A percentile compares a stretch with the other conserved stretches of the same genome.
Evolutionary conservation across 2,329 filamentous ascomycete species (phyloP).

Genomic region (Sporothrix mexicana): DNA sequence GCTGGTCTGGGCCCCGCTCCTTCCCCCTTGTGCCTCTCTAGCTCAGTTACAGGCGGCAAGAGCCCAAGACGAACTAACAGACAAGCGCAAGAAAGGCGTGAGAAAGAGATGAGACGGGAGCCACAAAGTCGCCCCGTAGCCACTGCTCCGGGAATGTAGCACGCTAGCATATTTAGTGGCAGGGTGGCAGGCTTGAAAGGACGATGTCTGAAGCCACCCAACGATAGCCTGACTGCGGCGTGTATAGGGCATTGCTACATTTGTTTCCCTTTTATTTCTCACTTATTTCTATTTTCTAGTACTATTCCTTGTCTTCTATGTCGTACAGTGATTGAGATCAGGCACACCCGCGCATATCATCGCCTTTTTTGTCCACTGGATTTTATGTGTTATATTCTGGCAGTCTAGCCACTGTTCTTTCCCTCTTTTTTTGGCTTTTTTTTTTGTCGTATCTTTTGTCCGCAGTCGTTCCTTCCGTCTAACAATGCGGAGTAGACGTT

Average conservation of each 20-base stretch:
- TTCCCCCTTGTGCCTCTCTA: too few species aligned
- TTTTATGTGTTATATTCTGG: not conserved
- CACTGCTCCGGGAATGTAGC: conserved; percentile 21
- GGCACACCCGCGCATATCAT: not conserved
- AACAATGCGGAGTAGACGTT: conserved; percentile 16
- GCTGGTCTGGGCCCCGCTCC: not conserved
- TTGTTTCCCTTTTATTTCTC: not conserved
- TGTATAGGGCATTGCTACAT: not conserved
- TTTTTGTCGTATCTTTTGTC: not conserved
- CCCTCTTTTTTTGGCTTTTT: not conserved
- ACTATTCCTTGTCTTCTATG: not conserved
- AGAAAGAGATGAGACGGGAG: not conserved
- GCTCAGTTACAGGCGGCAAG: conserved; percentile 22
- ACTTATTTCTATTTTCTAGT: not conserved
- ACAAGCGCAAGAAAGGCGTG: not conserved
- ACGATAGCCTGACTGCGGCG: conserved; percentile 11
- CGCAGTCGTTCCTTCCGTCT: conserved; percentile 2
- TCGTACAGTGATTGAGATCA: not conserved
- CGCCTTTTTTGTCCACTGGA: not conserved
- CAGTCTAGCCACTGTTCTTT: not conserved
- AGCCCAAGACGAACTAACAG: conserved; percentile 6
- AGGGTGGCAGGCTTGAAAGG: not conserved
- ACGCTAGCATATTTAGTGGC: conserved; percentile 14
- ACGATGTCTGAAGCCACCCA: conserved; percentile 5
- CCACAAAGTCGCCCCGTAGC: conserved; percentile 17